Evolutionary conservation across 2,329 filamentous ascomycete genomes (phyloP).

Genomic region (Coniochaeta sp.): DNA sequence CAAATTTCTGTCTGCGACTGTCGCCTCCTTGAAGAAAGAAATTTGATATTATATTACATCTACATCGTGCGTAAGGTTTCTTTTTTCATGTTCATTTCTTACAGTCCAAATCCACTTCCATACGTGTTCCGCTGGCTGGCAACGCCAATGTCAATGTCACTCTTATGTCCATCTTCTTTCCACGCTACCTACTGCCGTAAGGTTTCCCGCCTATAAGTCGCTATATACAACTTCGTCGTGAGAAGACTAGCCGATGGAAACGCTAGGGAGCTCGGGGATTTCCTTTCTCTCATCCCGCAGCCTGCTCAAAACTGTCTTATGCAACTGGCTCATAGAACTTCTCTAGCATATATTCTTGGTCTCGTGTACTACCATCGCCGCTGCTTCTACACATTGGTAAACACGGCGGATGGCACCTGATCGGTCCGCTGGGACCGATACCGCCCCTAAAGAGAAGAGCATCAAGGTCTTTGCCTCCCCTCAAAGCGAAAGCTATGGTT

Average conservation of each 20-base stretch:
- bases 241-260: neutral
- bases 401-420: constrained; percentile 1
- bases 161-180: neutral
- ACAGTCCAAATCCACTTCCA: neutral
- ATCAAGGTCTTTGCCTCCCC: neutral
- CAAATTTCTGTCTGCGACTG: neutral
- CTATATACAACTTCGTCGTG: neutral
- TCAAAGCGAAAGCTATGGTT: neutral
- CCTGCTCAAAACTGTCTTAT: neutral
- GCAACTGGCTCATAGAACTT: neutral
- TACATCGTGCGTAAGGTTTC: neutral
- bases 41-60: neutral
- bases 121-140: neutral
- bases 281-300: neutral
- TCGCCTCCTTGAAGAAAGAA: neutral
- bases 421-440: neutral
- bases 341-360: neutral
- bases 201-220: neutral
- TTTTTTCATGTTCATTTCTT: neutral
- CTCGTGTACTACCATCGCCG: neutral
- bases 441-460: neutral
- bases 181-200: neutral
- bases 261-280: neutral
- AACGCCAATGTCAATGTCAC: neutral
- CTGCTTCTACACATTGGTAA: neutral